Evolutionary conservation across 345 rosid species (phyloP).

Genomic region (Atalantia buxifolia): DNA sequence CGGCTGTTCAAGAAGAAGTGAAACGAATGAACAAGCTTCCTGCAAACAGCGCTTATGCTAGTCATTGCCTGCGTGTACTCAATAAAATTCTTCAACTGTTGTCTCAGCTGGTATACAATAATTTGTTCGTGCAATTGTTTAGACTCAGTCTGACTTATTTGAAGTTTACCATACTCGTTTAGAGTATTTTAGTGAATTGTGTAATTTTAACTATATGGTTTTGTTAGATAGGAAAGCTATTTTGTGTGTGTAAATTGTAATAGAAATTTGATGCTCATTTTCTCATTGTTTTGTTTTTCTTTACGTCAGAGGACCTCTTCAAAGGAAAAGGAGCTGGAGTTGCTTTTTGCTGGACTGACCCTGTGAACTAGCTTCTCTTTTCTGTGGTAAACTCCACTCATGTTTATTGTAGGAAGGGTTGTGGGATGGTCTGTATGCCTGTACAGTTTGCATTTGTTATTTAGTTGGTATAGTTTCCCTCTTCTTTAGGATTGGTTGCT

Average conservation of each 20-base stretch:
- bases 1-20: conserved; percentile 53
- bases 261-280: neutral
- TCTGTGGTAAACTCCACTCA: conserved; percentile 3
- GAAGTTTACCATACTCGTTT: neutral
- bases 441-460: neutral
- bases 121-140: neutral
- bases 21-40: conserved; percentile 60
- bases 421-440: neutral
- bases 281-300: neutral
- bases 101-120: conserved; percentile 43
- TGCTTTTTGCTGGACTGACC: conserved; percentile 75
- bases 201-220: neutral
- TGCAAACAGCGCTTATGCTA: conserved; percentile 56
- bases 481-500: neutral
- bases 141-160: neutral
- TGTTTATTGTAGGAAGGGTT: neutral
- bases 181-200: neutral
- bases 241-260: neutral
- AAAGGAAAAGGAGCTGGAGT: conserved; percentile 67
- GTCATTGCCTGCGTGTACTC: conserved; percentile 78
- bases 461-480: neutral
- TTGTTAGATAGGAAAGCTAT: neutral
- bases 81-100: conserved; percentile 63
- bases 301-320: conserved; percentile 58
- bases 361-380: conserved; percentile 26